These are phyloP conservation scores for Monilinia aucupariae DNA, from an alignment of 2,329 filamentous ascomycete species.

Conservation along the genomic window DNA sequence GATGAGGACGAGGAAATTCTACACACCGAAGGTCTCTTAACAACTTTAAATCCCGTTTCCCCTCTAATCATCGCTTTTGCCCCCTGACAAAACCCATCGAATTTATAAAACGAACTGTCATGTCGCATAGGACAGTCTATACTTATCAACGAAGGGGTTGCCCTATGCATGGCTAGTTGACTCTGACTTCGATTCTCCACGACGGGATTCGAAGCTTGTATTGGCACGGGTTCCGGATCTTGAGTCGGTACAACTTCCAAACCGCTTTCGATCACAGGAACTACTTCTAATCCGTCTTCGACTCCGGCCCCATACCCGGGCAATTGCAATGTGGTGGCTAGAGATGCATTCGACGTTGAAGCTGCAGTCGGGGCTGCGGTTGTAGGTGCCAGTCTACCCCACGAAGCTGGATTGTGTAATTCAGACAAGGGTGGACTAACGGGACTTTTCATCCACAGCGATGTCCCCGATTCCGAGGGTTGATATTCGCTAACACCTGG, in stretches of 20 bases:
- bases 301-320: constrained; percentile 27
- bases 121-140: constrained; percentile 30
- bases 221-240: constrained; percentile 1
- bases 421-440: constrained; percentile 14
- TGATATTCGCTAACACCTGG: constrained; percentile 14
- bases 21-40: constrained; percentile 32
- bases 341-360: neutral
- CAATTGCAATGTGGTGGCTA: constrained; percentile 25
- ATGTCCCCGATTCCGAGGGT: constrained; percentile 10
- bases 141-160: constrained; percentile 27
- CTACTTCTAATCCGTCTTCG: constrained; percentile 29
- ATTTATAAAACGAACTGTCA: constrained; percentile 33
- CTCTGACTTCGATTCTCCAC: constrained; percentile 9
- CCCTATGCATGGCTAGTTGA: constrained; percentile 19
- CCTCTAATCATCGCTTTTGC: constrained; percentile 29
- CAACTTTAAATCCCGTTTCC: constrained; percentile 31
- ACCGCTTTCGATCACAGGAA: constrained; percentile 13
- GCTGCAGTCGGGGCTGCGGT: neutral
- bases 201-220: neutral
- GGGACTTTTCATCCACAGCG: constrained; percentile 13
- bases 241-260: constrained; percentile 13
- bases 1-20: neutral
- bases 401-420: neutral
- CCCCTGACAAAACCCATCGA: constrained; percentile 34
- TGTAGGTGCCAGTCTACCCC: constrained; percentile 10